Conservation (phyloP, 257 asterid species). For the Scutellaria minor region DNA sequence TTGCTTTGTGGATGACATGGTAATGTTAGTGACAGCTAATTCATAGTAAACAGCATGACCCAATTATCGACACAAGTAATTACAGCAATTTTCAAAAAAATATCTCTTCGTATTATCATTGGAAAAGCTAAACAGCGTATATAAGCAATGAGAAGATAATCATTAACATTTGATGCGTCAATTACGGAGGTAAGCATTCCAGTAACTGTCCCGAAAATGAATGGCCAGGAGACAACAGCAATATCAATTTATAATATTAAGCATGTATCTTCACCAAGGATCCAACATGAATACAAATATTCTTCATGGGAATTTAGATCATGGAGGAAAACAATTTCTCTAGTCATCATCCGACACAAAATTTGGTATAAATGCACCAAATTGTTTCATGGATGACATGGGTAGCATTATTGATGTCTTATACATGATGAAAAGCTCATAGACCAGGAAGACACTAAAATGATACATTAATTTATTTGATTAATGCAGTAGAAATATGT, state of each 20-base stretch:
- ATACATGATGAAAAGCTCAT: no score
- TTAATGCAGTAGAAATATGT: no score
- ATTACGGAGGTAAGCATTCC: no score
- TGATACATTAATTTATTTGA: no score
- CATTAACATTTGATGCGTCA: no score
- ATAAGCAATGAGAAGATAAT: no score
- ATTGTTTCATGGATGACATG: slow-evolving; percentile 42
- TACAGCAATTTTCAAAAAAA: not conserved
- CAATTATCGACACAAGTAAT: not conserved
- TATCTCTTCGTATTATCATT: no score
- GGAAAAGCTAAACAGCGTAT: no score
- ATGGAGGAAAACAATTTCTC: slow-evolving; percentile 30
- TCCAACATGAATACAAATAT: slow-evolving; percentile 9
- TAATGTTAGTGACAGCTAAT: not conserved
- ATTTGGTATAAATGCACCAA: slow-evolving; percentile 33
- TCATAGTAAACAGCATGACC: not conserved
- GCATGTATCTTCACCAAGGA: slow-evolving; percentile 26
- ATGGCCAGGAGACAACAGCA: not conserved
- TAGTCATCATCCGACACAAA: slow-evolving; percentile 50
- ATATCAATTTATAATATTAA: not conserved
- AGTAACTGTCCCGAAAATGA: not conserved
- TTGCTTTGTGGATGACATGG: slow-evolving; percentile 45
- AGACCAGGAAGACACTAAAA: no score
- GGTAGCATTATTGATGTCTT: no score
- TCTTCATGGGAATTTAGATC: slow-evolving; percentile 23